These are phyloP conservation scores for Didymella segeticola DNA, from an alignment of 2,329 filamentous ascomycete species.

Conservation along the genomic window DNA sequence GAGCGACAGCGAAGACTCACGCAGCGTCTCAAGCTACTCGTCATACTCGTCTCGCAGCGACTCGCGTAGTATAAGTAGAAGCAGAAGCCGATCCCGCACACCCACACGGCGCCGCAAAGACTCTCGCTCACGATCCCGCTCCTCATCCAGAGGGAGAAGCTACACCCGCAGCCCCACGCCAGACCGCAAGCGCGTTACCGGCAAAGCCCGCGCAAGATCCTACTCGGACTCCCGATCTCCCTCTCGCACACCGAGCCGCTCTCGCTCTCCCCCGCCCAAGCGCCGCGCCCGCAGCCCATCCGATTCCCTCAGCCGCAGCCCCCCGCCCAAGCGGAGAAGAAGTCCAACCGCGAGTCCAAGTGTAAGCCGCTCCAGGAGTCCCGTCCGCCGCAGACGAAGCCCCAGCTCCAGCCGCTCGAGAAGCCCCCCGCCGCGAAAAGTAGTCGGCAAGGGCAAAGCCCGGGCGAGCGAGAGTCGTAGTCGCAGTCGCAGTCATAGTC, in stretches of 20 bases:
- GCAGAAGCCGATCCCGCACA: slow-evolving; percentile 19
- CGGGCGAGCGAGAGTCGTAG: slow-evolving; percentile 10
- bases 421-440: slow-evolving; percentile 14
- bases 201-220: slow-evolving; percentile 26
- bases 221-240: slow-evolving; percentile 28
- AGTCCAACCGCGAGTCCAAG: slow-evolving; percentile 21
- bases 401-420: slow-evolving; percentile 6
- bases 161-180: slow-evolving; percentile 40
- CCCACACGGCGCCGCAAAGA: slow-evolving; percentile 6
- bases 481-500: too few species aligned
- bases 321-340: slow-evolving; percentile 23
- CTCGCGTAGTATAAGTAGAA: slow-evolving; percentile 34
- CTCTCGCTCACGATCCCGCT: slow-evolving; percentile 27
- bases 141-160: slow-evolving; percentile 34
- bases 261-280: slow-evolving; percentile 28
- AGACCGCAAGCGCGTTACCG: slow-evolving; percentile 27
- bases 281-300: slow-evolving; percentile 34
- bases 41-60: slow-evolving; percentile 41
- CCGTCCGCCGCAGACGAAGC: slow-evolving; percentile 4
- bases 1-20: slow-evolving; percentile 41
- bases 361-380: slow-evolving; percentile 11
- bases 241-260: slow-evolving; percentile 32
- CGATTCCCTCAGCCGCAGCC: slow-evolving; percentile 21
- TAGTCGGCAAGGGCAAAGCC: slow-evolving; percentile 12
- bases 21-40: slow-evolving; percentile 45